phyloP scores from a whole-genome alignment of 345 rosid genomes.

The Conringia planisiliqua region DNA sequence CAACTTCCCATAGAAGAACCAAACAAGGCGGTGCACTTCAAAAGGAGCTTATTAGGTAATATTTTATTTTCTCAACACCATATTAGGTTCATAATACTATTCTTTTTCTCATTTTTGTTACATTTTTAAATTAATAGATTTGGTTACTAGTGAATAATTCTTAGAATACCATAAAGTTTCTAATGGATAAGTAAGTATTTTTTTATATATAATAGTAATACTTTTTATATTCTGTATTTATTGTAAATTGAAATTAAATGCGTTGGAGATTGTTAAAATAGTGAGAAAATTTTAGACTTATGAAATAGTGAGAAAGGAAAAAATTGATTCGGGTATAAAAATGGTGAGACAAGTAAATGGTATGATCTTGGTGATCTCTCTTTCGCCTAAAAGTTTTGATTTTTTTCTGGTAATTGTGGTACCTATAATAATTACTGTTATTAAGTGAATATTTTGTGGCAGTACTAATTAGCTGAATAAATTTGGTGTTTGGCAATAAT shows the following conservation, averaged over 20 bases:
- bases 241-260: not conserved
- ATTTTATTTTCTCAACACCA: not conserved
- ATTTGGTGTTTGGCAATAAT: not conserved
- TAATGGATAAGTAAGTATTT: not conserved
- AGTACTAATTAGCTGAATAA: not conserved
- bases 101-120: not conserved
- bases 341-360: not conserved
- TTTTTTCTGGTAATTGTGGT: not conserved
- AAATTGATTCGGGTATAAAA: not conserved
- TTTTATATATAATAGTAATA: not conserved
- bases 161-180: not conserved
- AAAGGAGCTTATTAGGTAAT: constrained; percentile 69
- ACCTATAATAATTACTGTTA: not conserved
- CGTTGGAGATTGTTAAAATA: not conserved
- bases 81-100: not conserved
- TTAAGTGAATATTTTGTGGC: not conserved
- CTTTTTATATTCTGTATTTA: not conserved
- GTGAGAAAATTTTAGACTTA: not conserved
- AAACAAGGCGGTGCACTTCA: constrained; percentile 68
- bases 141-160: not conserved
- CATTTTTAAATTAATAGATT: not conserved
- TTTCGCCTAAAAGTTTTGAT: not conserved
- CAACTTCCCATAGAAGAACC: constrained; percentile 69
- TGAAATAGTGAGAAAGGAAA: not conserved
- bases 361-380: constrained; percentile 13